Conservation (phyloP, 2,329 filamentous ascomycete genomes). For the Periglandula ipomoeae region DNA sequence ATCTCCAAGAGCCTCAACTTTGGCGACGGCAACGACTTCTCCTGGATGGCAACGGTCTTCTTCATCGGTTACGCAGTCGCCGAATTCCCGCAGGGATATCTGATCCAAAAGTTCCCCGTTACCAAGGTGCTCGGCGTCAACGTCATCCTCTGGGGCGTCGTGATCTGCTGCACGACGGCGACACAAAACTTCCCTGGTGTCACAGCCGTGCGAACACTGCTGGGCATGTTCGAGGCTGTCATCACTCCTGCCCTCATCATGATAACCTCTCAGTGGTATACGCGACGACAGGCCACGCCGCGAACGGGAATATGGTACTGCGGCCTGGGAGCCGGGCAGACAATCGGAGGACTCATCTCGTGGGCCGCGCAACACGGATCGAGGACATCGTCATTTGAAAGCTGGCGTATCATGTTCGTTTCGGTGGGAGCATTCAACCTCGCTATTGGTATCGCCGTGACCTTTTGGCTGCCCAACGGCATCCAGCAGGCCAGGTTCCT, state of each 20-base stretch:
- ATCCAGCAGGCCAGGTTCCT: constrained; percentile 14
- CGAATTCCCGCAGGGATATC: constrained; percentile 19
- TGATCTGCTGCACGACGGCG: constrained; percentile 34
- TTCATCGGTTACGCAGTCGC: constrained; percentile 21
- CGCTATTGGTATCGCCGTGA: constrained; percentile 33
- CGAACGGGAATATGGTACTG: constrained; percentile 30
- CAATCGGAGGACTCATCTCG: constrained; percentile 35
- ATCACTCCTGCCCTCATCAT: constrained; percentile 43
- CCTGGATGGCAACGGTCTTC: constrained; percentile 22
- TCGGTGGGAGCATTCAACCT: constrained; percentile 38
- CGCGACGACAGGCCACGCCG: constrained; percentile 33
- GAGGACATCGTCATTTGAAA: constrained; percentile 16
- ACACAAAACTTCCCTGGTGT: constrained; percentile 31
- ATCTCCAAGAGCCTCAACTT: constrained; percentile 20
- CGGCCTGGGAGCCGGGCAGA: constrained; percentile 21
- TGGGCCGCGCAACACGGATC: constrained; percentile 44
- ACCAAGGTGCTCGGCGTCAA: constrained; percentile 24
- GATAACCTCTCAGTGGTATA: constrained; percentile 33
- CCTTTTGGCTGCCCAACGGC: constrained; percentile 33
- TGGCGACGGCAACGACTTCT: constrained; percentile 19
- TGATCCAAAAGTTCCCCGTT: constrained; percentile 25
- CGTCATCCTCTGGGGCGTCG: constrained; percentile 24
- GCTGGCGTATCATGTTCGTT: constrained; percentile 46
- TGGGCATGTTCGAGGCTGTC: constrained; percentile 38
- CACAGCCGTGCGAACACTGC: constrained; percentile 32